Conservation (phyloP, 164 flowering plant species). For the Macadamia tetraphylla region DNA sequence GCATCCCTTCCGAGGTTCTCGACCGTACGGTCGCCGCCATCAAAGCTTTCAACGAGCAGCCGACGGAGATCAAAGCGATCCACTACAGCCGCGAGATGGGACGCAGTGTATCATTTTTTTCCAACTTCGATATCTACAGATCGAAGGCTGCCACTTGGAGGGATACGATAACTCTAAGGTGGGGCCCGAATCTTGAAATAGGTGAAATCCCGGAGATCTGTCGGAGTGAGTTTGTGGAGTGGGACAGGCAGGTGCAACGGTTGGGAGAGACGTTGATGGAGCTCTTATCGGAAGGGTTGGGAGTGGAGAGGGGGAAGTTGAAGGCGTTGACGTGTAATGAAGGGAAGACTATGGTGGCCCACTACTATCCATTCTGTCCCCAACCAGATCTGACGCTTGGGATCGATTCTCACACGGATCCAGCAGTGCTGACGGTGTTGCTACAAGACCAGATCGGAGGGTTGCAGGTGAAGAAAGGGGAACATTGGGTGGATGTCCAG, state of each 20-base stretch:
- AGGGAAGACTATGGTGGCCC: slow-evolving; percentile 36
- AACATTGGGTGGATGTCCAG: slow-evolving; percentile 52
- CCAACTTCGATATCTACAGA: slow-evolving; percentile 37
- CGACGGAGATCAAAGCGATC: slow-evolving; percentile 24
- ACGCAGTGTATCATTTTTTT: slow-evolving; percentile 20
- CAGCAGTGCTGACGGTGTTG: slow-evolving; percentile 52
- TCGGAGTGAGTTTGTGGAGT: slow-evolving; percentile 35
- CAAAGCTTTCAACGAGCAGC: slow-evolving; percentile 43
- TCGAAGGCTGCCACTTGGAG: slow-evolving; percentile 62
- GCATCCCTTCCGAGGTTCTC: slow-evolving; percentile 21
- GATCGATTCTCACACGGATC: slow-evolving; percentile 53
- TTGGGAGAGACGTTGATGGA: slow-evolving; percentile 43
- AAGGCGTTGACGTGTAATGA: slow-evolving; percentile 38
- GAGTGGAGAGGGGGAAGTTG: slow-evolving; percentile 33
- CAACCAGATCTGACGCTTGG: slow-evolving; percentile 72
- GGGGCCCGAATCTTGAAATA: slow-evolving; percentile 23
- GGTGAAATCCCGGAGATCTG: slow-evolving; percentile 39
- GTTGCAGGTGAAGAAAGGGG: slow-evolving; percentile 48
- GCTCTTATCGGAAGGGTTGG: slow-evolving; percentile 52
- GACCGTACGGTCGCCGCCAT: slow-evolving; percentile 20
- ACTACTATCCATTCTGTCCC: slow-evolving; percentile 70
- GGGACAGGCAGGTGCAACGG: slow-evolving; percentile 25
- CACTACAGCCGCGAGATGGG: slow-evolving; percentile 28
- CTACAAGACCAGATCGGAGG: slow-evolving; percentile 56
- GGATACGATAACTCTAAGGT: slow-evolving; percentile 35